Base-by-base conservation (phyloP, 1,284 basidiomycete genomes). In the Neolentinus lepideus region DNA sequence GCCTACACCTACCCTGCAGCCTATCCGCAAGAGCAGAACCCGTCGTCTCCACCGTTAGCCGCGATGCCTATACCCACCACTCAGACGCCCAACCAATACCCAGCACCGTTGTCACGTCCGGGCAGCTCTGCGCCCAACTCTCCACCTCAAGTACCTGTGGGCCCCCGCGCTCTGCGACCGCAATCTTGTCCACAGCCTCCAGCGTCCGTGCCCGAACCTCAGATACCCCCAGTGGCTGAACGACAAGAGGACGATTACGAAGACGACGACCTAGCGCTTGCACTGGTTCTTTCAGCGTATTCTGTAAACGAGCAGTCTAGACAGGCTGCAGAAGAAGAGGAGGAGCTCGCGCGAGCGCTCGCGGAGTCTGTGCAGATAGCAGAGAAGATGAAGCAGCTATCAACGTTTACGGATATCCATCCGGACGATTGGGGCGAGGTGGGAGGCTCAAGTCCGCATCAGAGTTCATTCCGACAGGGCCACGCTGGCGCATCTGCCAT, bases 301-400 rank as follows among this genome's bases (percentile, higher is more conserved):
- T 78, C 81, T 55, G 71, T 75, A 2, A 66, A 66, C 26, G 70
- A 70, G 43, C 71, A 72, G 47, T 68, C 74, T 56, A 65, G 71
- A 45, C 61, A 64, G 47, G 51, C 63, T 29, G 60, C 65, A 9
- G 63, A 78, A 60, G 86, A 89, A 63, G 83, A 86, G 56, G 80
- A 80, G 33, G 83, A 86, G 48, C 71, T 90, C 21, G 79, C 79
- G n/a, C 74, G 71, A 59, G 87, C 85, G 0, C 61, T 89, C 57
- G 74, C 80, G 59, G 83, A 80, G 59, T 89, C 87, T 29, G 47
- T 21, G 24, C 27, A 11, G 14, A 10, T 50, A 21, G 27, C 8
- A 9, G 38, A 43, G 6, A 16, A 43, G 38, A 43, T 4, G 38
- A 43, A 43, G 38, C 12, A 21, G 38, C 6, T 21, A n/a, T 43